These are phyloP conservation scores for Aspergillus mulundensis DNA, from an alignment of 495 filamentous ascomycete genomes.

Conservation along the genomic window DNA sequence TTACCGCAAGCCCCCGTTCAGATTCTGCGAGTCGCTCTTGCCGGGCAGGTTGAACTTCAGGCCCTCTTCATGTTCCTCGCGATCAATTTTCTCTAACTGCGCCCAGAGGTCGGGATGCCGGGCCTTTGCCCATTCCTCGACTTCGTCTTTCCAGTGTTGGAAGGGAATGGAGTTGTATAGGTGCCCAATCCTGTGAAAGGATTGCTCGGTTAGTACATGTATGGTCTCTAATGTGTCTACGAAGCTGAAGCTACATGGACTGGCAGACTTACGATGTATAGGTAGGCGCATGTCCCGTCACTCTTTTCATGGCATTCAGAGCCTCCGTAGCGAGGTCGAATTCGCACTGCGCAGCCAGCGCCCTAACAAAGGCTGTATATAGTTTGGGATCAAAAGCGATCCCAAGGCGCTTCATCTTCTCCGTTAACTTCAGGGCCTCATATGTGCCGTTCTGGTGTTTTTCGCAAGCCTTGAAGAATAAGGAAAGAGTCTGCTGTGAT, in stretches of 20 bases:
- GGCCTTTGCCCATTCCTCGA: constrained; percentile 66
- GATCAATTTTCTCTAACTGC: constrained; percentile 41
- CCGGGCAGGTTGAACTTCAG: constrained; percentile 26
- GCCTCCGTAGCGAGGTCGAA: constrained; percentile 61
- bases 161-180: constrained; percentile 68
- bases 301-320: constrained; percentile 59
- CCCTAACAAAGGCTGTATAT: constrained; percentile 68
- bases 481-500: constrained; percentile 67
- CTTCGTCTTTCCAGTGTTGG: constrained; percentile 54
- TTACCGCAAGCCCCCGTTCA: background rate
- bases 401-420: constrained; percentile 66
- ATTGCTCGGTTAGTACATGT: background rate
- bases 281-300: constrained; percentile 61
- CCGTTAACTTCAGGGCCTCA: constrained; percentile 70
- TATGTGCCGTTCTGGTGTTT: constrained; percentile 54
- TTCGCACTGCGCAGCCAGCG: constrained; percentile 64
- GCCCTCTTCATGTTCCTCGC: constrained; percentile 38
- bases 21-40: background rate
- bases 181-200: constrained; percentile 56
- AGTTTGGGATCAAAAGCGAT: constrained; percentile 68
- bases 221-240: background rate
- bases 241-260: background rate
- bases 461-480: constrained; percentile 75
- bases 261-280: constrained; percentile 61
- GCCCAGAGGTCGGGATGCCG: constrained; percentile 66